Base-by-base conservation (phyloP, 1,139 yeast species). In the Lizanozyma gosingica region DNA sequence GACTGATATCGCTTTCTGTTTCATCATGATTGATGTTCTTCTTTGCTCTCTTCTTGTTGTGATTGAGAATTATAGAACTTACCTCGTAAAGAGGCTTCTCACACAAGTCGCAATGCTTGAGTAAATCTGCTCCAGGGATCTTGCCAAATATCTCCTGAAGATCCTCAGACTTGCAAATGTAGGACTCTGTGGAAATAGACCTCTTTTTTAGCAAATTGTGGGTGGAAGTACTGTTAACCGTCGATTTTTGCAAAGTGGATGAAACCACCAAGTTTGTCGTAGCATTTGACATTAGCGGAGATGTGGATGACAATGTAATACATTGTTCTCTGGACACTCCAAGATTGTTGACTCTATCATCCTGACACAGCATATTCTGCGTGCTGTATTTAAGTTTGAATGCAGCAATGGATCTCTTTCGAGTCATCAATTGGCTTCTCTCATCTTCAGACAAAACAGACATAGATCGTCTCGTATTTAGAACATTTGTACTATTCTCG, bases 81-180 rank as follows among this genome's bases (percentile, higher is more conserved):
- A 80, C 60, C 45, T 80, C 87, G 53, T 80, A 81, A 17, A 81
- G 55, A 4, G 86, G 84, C 42, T 71, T 75, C 37, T 80, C 84
- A 54, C 88, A 81, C 14, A 80, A 62, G 17, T 79, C 78, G 52
- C 88, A 81, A 51, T 75, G 67, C 47, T 75, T 76, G 41, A 80
- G 54, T 22, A 60, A 49, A 39, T 64, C 65, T 9, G 64, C 47
- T 4, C 72, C 72, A 0, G 72, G 73, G 22, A 67, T 56, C 39
- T 59, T 56, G 17, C 73, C 73, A 48, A 67, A 67, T 15, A 69
- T 62, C 39, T 62, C 66, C 47, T 67, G 68, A 34, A 66, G 47
- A 43, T 67, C 57, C 37, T 65, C 69, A 41, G 17, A 39, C 40
- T 39, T 44, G 43, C 8, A 45, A 33, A 35, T 45, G 46, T 22